phyloP scores from a whole-genome alignment of 305 asterid species.

The Vinca major region DNA sequence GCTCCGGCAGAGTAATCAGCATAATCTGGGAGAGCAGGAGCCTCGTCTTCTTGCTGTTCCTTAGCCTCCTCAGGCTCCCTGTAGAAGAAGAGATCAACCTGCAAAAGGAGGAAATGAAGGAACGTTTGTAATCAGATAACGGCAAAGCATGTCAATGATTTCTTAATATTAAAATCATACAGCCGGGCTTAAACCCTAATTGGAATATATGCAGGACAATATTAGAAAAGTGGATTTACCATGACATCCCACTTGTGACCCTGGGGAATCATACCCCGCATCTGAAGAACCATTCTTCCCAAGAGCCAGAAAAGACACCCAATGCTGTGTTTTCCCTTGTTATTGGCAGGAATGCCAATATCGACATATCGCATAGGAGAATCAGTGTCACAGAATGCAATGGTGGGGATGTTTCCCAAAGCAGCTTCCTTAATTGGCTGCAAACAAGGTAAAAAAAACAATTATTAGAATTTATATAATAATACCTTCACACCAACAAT shows the following conservation, averaged over 20 bases:
- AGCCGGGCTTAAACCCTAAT: background rate
- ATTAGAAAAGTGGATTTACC: slow-evolving; percentile 16
- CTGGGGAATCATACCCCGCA: slow-evolving; percentile 37
- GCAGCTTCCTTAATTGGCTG: slow-evolving; percentile 54
- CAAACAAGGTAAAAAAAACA: slow-evolving; percentile 4
- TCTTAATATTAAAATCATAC: background rate
- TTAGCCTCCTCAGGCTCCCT: slow-evolving; percentile 53
- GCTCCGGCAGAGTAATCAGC: slow-evolving; percentile 17
- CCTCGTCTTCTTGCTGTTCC: slow-evolving; percentile 40
- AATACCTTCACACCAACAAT: no score
- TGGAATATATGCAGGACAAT: background rate
- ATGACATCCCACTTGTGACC: slow-evolving; percentile 49
- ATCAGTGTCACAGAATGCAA: slow-evolving; percentile 50
- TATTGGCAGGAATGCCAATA: slow-evolving; percentile 49
- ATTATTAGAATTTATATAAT: no score
- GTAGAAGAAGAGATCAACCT: slow-evolving; percentile 48
- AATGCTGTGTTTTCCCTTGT: slow-evolving; percentile 48
- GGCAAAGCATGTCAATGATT: background rate
- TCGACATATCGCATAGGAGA: slow-evolving; percentile 48
- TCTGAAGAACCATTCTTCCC: slow-evolving; percentile 46
- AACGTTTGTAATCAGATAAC: no score
- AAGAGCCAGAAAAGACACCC: slow-evolving; percentile 50
- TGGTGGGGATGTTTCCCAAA: slow-evolving; percentile 39
- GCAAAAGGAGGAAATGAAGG: no score
- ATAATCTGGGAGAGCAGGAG: slow-evolving; percentile 24